Evolutionary conservation across 2,329 filamentous ascomycete genomes (phyloP), one percentile per base, ranked within the genome.

Genomic region (Dothistroma pini): DNA sequence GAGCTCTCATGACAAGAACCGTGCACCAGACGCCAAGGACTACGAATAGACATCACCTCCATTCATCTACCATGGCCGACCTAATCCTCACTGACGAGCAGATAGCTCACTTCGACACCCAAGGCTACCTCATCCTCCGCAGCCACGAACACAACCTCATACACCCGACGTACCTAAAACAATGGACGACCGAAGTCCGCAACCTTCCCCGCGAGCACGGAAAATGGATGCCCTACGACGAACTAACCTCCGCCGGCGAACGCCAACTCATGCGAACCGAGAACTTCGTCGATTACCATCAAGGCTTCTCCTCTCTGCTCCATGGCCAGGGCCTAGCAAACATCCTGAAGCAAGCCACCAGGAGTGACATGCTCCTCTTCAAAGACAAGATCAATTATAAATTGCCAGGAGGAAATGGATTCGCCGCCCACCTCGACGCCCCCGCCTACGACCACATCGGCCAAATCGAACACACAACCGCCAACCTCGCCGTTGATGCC

Each of bases 301-400:
- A 55, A 2, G 73, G 72, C 9, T 76, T 78, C 64, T 66, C 75
- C 29, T 66, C 68, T 21, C 70, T 77, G 48, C 71, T 78, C 10
- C 71, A 76, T 7, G 76, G 76, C 22, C 51, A 68, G 41, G 69
- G 70, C 19, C 66, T 76, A 1, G 57, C 64, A 1, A 68, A 65
- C 25, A 62, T 76, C 16, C 68, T 78, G 1, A 56, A 68, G 22
- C 73, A 76, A 56, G 56, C 78, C 16, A 73, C 74, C 0, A 64
- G 72, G 0, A 74, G 76, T 55, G 71, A 75, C 6, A 77, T 79
- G 75, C 59, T 76, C 19, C 69, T 78, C 0, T 78, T 79, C 69
- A 78, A 78, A 49, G 76, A 78, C 59, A 78, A 78, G 66, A 78
- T 78, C 56, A 78, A 78, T 61, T 78, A 78, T 64, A 77, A 78